Base-by-base conservation (phyloP, 2,329 filamentous ascomycete genomes). In the Epichloe brachyelytri region DNA sequence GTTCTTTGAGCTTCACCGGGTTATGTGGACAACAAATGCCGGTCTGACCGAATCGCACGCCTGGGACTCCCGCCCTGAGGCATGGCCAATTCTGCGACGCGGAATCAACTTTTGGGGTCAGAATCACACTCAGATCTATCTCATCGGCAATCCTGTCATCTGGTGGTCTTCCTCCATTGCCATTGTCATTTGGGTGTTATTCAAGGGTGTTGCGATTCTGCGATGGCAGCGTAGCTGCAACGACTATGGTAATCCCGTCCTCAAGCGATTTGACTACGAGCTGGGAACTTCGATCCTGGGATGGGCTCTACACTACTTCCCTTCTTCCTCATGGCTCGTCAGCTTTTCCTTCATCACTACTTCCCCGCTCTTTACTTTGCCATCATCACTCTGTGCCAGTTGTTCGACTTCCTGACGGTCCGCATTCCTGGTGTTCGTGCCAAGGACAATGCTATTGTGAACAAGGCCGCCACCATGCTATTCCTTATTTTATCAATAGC, bases 31-130 rank as follows among this genome's bases (percentile, higher is more conserved):
- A 61, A 98, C 93, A 37, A 98, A 98, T 64, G 93, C 93, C 34
- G 93, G 93, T 43, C 80, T 98, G 46, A 88, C 93, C 26, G 93
- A 98, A 63, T 95, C 90, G 17, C 93, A 98, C 65, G 88, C 90
- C 49, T 98, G 94, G 93, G 93, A 98, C 66, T 97, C 93, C 45
- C 86, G 93, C 44, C 93, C 93, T 34, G 80, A 82, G 36, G 91
- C 89, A 6, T 98, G 93, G 93, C 93, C 93, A 20, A 79, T 94
- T 52, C 80, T 98, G 49, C 81, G 81, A 58, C 88, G 93, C 55
- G 93, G 93, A 62, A 98, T 98, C 77, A 98, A 98, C 74, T 98
- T 98, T 77, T 98, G 93, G 93, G 89, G 91, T 58, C 89, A 86
- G 62, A 79, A 96, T 62, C 78, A 95, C 67, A 88, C 89, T 54